phyloP scores from a whole-genome alignment of 768 basidiomycete genomes.

The Termitomyces heimii region DNA sequence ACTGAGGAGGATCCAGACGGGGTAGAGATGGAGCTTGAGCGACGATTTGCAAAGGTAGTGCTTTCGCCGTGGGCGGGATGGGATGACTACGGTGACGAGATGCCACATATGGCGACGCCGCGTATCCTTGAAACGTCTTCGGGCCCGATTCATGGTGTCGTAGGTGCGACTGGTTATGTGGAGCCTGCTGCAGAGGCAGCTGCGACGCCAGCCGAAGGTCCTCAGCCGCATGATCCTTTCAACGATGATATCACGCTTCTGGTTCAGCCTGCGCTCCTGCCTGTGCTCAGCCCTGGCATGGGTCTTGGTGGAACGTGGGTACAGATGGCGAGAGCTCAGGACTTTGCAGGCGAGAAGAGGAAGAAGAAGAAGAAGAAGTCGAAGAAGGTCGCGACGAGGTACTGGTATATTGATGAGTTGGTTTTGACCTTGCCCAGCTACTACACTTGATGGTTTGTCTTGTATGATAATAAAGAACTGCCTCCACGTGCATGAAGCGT shows the following conservation, averaged over 20 bases:
- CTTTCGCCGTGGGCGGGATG: constrained; percentile 37
- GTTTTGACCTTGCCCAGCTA: constrained; percentile 32
- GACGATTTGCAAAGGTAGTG: constrained; percentile 28
- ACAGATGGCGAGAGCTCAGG: constrained; percentile 45
- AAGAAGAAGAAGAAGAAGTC: constrained; percentile 31
- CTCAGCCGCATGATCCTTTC: constrained; percentile 41
- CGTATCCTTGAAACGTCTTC: constrained; percentile 28
- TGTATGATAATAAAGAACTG: too few relatives aligned
- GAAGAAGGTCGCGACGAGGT: constrained; percentile 23
- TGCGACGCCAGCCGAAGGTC: constrained; percentile 2
- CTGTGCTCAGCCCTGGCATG: constrained; percentile 44
- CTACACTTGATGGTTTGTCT: constrained; percentile 20
- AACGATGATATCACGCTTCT: constrained; percentile 57
- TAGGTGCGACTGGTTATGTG: constrained; percentile 4
- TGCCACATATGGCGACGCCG: constrained; percentile 27
- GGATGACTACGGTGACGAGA: constrained; percentile 28
- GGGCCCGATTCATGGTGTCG: constrained; percentile 23
- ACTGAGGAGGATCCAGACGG: constrained; percentile 22
- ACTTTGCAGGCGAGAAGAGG: constrained; percentile 10
- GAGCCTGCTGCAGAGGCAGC: constrained; percentile 19
- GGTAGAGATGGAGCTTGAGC: constrained; percentile 33
- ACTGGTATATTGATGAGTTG: constrained; percentile 40
- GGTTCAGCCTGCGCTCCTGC: constrained; percentile 37
- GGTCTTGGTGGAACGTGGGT: constrained; percentile 65
- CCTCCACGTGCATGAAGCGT: not conserved